Conservation (phyloP, 306 rosid species). For the Arachis hypogaea region DNA sequence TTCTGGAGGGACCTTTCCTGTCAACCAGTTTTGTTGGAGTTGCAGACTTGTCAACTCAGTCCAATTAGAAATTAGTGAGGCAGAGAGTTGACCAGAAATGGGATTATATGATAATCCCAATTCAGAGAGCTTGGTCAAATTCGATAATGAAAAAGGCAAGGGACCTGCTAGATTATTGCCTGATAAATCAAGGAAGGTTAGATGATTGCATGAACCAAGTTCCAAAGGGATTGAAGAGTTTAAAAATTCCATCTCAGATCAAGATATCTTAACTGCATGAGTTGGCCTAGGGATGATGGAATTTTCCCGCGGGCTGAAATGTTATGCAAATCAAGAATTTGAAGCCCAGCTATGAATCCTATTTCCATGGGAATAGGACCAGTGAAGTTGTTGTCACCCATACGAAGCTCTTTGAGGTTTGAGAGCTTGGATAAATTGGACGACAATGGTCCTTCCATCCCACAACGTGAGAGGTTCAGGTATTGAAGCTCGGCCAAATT, state of each 20-base stretch:
- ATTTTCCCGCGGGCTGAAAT: constrained; percentile 51
- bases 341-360: constrained; percentile 49
- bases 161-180: constrained; percentile 48
- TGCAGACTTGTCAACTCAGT: constrained; percentile 53
- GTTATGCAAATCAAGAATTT: constrained; percentile 26
- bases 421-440: no score
- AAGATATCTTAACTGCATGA: constrained; percentile 40
- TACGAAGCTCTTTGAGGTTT: no score
- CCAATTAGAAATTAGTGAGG: constrained; percentile 61
- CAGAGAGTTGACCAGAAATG: constrained; percentile 55
- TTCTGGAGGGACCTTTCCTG: constrained; percentile 54
- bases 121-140: constrained; percentile 24
- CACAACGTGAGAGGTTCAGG: no score
- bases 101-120: constrained; percentile 59
- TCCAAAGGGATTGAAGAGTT: constrained; percentile 63
- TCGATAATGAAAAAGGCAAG: constrained; percentile 54
- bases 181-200: constrained; percentile 51
- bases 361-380: constrained; percentile 50
- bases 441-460: no score
- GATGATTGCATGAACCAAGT: constrained; percentile 59
- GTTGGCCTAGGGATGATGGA: constrained; percentile 63
- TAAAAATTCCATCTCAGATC: constrained; percentile 43
- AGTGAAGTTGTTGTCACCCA: constrained; percentile 31
- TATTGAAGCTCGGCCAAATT: no score
- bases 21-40: constrained; percentile 55